Conservation (phyloP, 116 monocot genomes). For the Phalaenopsis hybrid region DNA sequence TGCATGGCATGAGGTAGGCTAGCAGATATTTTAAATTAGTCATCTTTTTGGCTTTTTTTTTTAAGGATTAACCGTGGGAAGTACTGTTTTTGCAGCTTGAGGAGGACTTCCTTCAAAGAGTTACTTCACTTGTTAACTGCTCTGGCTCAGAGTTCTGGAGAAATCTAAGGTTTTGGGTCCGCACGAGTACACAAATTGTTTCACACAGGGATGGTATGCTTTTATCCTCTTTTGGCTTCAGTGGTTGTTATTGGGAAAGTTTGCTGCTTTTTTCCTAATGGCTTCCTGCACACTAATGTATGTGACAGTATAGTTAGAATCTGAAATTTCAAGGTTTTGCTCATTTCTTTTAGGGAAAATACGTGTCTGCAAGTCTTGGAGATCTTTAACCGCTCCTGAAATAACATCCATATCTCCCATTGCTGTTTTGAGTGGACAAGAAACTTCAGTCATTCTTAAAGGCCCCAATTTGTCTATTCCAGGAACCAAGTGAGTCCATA, state of each 20-base stretch:
- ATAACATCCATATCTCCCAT: conserved; percentile 71
- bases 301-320: neutral
- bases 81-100: conserved; percentile 59
- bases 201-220: conserved; percentile 87
- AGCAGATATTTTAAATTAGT: neutral
- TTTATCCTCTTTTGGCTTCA: neutral
- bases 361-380: conserved; percentile 72
- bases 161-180: conserved; percentile 74
- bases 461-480: conserved; percentile 82
- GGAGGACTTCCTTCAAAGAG: conserved; percentile 48
- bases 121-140: conserved; percentile 47
- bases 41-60: neutral
- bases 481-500: conserved; percentile 37
- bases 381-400: conserved; percentile 75
- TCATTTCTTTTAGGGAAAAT: conserved; percentile 17
- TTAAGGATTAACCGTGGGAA: neutral
- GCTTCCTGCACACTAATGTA: neutral
- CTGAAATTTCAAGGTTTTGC: neutral
- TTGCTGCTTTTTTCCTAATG: neutral
- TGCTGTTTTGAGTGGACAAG: conserved; percentile 80
- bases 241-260: neutral
- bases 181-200: conserved; percentile 51
- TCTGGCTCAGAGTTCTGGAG: conserved; percentile 81
- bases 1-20: conserved; percentile 80
- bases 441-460: conserved; percentile 57